phyloP scores from a whole-genome alignment of 495 filamentous ascomycete species.

The Articulospora tetracladia region DNA sequence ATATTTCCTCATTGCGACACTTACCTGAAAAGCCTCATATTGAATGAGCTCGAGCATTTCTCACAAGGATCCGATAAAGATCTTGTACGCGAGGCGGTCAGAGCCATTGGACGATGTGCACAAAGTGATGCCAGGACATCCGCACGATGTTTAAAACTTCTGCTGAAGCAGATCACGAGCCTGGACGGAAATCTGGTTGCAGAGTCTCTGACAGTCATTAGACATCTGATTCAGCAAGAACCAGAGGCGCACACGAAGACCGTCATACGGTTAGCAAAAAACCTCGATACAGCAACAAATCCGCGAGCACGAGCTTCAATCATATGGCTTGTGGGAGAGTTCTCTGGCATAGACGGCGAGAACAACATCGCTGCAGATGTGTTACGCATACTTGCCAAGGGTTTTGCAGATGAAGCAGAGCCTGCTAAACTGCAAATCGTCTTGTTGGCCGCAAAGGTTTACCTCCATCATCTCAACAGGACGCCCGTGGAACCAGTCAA shows the following conservation, averaged over 20 bases:
- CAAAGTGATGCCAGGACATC: constrained; percentile 69
- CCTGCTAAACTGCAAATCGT: constrained; percentile 87
- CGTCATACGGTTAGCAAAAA: constrained; percentile 86
- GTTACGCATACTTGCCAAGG: constrained; percentile 80
- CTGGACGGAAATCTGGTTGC: constrained; percentile 82
- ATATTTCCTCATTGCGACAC: constrained; percentile 78
- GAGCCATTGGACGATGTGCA: constrained; percentile 90
- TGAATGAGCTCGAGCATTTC: constrained; percentile 92
- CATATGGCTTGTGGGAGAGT: constrained; percentile 97
- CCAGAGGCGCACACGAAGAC: constrained; percentile 71
- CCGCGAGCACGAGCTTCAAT: constrained; percentile 87
- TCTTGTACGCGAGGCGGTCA: constrained; percentile 80
- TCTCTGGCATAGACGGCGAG: constrained; percentile 69
- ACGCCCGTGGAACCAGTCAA: constrained; percentile 43
- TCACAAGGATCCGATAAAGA: constrained; percentile 70
- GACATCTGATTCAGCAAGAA: constrained; percentile 92
- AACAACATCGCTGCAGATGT: constrained; percentile 92
- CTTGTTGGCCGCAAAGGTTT: constrained; percentile 88
- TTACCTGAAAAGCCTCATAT: constrained; percentile 76
- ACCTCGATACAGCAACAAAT: constrained; percentile 79
- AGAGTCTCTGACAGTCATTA: constrained; percentile 86
- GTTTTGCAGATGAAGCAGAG: constrained; percentile 80
- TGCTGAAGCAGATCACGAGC: constrained; percentile 80
- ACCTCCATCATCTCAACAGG: constrained; percentile 79
- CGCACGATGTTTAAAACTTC: constrained; percentile 70